These are phyloP conservation scores for Mycosphaerella arachidis DNA, from an alignment of 2,329 filamentous ascomycete genomes.

Conservation along the genomic window DNA sequence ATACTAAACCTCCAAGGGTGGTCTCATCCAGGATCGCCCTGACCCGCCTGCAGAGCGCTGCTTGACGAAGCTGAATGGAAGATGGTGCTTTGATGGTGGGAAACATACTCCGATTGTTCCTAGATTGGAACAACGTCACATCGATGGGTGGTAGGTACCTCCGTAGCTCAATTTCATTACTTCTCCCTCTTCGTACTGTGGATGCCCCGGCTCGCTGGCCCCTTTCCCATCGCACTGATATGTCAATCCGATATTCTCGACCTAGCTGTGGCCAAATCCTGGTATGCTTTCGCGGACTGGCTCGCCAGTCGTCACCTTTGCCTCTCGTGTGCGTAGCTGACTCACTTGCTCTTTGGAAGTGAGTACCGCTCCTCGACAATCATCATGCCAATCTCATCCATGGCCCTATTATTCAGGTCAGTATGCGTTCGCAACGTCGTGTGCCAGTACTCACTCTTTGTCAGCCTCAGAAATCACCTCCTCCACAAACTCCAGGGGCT, in stretches of 20 bases:
- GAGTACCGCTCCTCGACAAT: too few relatives aligned
- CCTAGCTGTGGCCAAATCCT: too few relatives aligned
- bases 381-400: background rate
- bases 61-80: conserved; percentile 56
- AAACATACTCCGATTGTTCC: conserved; percentile 49
- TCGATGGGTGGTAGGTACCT: background rate
- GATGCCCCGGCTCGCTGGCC: background rate
- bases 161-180: background rate
- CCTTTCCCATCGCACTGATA: too few relatives aligned
- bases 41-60: conserved; percentile 79
- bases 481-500: background rate
- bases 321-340: too few relatives aligned
- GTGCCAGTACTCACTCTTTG: background rate
- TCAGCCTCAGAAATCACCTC: background rate
- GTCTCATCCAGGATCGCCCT: conserved; percentile 42
- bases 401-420: background rate
- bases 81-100: conserved; percentile 81
- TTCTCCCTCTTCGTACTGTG: background rate
- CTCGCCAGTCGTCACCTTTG: too few relatives aligned
- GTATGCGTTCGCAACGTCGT: too few relatives aligned
- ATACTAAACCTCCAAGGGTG: conserved; percentile 58
- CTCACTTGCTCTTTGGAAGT: too few relatives aligned
- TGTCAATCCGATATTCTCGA: too few relatives aligned
- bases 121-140: background rate
- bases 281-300: too few relatives aligned